Base-by-base conservation (phyloP, 1,139 yeast species). In the Taphrina flavorubra region DNA sequence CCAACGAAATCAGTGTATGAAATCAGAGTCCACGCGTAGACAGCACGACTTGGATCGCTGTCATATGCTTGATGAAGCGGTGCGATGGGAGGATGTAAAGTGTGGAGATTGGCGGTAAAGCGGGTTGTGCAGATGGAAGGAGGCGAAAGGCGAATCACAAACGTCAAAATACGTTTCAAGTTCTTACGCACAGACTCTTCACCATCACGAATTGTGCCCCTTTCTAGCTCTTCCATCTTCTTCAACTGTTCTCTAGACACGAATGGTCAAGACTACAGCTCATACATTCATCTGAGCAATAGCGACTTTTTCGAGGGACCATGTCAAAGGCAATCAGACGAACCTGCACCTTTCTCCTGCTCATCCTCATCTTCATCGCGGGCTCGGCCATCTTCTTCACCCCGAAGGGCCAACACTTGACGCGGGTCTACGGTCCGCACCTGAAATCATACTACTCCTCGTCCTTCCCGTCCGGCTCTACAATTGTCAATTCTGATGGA, bases 401-500 rank as follows among this genome's bases (percentile, higher is more conserved):
- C 14, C 42, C 58, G 11, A 36, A 14, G 4, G 58, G 58, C 10
- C 58, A 53, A 53, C 42, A 53, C 25, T 36, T 53, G 58, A 49
- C 53, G 36, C 53, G 53, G 36, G 53, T 49, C 34, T 49, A 49
- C 53, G 53, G 53, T 4, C 53, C 53, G 4, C 53, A 49, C 36
- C 36, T 49, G 13, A 18, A 7, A 49, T 49, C 53, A 20, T 49
- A 49, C 53, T 49, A 49, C 53, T 10, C 11, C 37, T 11, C 53
- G 13, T 18, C 53, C 13, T 6, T 11, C 31, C 10, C 36, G 2
- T 1, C 11, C 36, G 36, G 2, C 11, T 18, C 34, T 11, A 2
- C 34, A 10, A 7, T 1, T 13, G 47, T 7, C 18, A 16, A 14
- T 2, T 5, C n/a, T 5, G 47, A 13, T 14, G 73, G 73, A 36